Percentiles rank a stretch among this genome's conserved stretches.
phyloP scores from a whole-genome alignment of 2,329 filamentous ascomycete genomes.

The Chaetomiaceae sp. region DNA sequence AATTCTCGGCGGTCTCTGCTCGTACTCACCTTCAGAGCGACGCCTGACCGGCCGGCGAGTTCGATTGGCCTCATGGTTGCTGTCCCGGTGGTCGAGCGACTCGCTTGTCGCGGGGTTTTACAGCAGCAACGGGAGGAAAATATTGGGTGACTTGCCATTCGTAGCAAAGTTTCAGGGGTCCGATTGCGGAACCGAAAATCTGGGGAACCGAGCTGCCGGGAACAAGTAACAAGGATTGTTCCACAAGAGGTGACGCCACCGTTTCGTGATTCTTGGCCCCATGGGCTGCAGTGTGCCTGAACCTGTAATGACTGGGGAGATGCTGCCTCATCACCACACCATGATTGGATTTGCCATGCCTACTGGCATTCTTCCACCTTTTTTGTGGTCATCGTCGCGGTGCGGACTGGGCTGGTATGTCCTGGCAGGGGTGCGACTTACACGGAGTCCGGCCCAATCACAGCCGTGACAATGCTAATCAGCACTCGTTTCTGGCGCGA shows the following conservation, averaged over 20 bases:
- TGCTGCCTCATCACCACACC: neutral
- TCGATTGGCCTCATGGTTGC: constrained; percentile 44
- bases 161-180: constrained; percentile 3
- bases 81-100: constrained; percentile 16
- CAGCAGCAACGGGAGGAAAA: constrained; percentile 8
- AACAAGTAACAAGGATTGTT: no score
- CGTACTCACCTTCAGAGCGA: constrained; percentile 39
- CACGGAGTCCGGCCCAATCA: constrained; percentile 11
- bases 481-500: neutral
- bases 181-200: constrained; percentile 15
- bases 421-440: no score
- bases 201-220: constrained; percentile 5
- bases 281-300: no score
- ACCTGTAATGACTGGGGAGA: no score
- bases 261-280: no score
- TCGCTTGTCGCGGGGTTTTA: constrained; percentile 8
- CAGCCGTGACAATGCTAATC: neutral
- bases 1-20: neutral
- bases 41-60: constrained; percentile 43
- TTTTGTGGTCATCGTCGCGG: no score
- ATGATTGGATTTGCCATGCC: neutral
- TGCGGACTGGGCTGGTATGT: no score
- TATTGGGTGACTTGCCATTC: constrained; percentile 11
- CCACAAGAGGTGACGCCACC: no score
- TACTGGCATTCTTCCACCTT: no score